Base-by-base conservation (phyloP, 495 filamentous ascomycete genomes). In the Paragyromitra xinjiangensis region DNA sequence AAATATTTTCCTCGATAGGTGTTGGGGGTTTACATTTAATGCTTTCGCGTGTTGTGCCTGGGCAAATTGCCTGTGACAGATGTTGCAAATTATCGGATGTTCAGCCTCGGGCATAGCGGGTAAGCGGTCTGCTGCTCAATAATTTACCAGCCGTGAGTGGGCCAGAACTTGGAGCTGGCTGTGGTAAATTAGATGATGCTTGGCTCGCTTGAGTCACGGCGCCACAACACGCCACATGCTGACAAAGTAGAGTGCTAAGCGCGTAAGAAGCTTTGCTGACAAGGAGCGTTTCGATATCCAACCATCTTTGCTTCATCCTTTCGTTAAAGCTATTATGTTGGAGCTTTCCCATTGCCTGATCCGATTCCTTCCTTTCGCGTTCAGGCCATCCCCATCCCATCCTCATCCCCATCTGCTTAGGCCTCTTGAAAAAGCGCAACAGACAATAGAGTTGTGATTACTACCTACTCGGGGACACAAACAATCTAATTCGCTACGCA, bases 361-460 rank as follows among this genome's bases (percentile, higher is more conserved):
- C 12, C 24, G 29, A 26, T 39, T 24, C n/a, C 59, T 42, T 63
- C 37, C 19, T 12, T 63, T 63, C 59, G 59, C 59, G 39, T 63
- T 22, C n/a, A 44, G 29, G 59, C 37, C 37, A 4, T 44, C 39
- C 4, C 24, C 37, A n/a, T 24, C 51, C 24, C 34, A 34, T 34
- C 29, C 29, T 2, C 29, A 34, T 34, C 29, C 29, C 29, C 29
- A 34, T 34, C 29, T 34, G 2, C 29, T 34, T 2, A 3, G 29
- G 29, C 29, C 29, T 34, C 29, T 2, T 34, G 29, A 34, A 34
- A 34, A 34, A 0, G 29, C 29, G 29, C 29, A 34, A 34, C 29
- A 34, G 29, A 34, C 29, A 34, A 34, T 3, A 34, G 29, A 34
- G 29, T 34, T 34, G 29, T 34, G 29, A 34, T 34, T 3, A 34